Percentiles rank a stretch among this genome's conserved stretches.
Evolutionary conservation across 371 early-diverging fungal species (phyloP).

Genomic region (Entomophthora muscae): DNA sequence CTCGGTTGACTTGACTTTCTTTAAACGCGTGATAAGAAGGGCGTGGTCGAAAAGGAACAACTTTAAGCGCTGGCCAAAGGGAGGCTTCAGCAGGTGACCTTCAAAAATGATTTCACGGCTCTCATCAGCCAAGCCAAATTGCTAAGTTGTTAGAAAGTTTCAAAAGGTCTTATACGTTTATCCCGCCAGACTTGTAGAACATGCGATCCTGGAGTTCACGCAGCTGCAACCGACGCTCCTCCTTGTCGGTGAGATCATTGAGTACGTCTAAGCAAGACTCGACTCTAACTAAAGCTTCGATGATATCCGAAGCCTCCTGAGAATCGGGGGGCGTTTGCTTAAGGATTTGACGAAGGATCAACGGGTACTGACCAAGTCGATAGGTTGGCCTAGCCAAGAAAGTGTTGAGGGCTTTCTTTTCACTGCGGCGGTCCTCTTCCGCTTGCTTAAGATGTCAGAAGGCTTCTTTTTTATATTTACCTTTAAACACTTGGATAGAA

Average conservation of each 20-base stretch:
- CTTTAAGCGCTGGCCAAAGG: conserved; percentile 1
- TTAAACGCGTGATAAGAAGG: neutral
- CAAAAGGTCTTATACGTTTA: too few relatives aligned
- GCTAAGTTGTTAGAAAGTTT: neutral
- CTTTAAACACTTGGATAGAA: neutral
- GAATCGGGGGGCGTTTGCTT: neutral
- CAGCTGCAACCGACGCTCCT: neutral
- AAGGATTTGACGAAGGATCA: neutral
- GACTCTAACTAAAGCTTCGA: neutral
- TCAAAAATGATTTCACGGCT: neutral
- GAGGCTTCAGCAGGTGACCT: neutral
- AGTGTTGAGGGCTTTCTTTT: neutral
- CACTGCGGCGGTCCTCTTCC: neutral
- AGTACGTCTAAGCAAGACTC: neutral
- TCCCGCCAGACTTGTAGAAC: neutral
- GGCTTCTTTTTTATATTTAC: neutral
- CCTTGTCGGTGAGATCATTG: neutral
- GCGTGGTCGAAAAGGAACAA: conserved; percentile 2
- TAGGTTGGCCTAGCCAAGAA: conserved; percentile 2
- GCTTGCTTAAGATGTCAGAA: neutral
- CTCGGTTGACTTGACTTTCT: neutral
- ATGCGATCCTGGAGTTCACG: conserved; percentile 3
- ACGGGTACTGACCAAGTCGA: neutral
- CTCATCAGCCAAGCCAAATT: neutral
- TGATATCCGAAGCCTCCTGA: neutral